Evolutionary conservation across 768 basidiomycete species (phyloP).

Genomic region (Royoungia palumana): DNA sequence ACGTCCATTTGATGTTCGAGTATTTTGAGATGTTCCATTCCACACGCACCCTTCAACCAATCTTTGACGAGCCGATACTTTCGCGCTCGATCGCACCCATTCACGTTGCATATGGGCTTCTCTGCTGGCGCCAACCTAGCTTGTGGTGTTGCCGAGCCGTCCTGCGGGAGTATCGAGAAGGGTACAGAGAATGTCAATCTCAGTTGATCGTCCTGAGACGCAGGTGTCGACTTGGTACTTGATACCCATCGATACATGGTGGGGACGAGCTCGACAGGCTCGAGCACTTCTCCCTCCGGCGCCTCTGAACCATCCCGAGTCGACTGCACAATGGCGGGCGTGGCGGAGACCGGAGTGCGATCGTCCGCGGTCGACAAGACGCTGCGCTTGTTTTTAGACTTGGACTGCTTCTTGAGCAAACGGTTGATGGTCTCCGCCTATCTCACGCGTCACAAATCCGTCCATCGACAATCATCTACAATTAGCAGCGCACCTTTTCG

Average conservation of each 20-base stretch:
- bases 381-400: conserved; percentile 60
- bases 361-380: conserved; percentile 47
- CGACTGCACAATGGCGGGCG: conserved; percentile 27
- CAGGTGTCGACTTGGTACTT: conserved; percentile 36
- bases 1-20: conserved; percentile 38
- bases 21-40: conserved; percentile 59
- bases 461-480: not conserved
- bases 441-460: not conserved
- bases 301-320: conserved; percentile 30
- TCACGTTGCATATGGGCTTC: conserved; percentile 46
- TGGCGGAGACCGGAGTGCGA: conserved; percentile 33
- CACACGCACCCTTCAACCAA: conserved; percentile 59
- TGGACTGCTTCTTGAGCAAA: conserved; percentile 79
- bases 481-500: conserved; percentile 56
- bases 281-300: conserved; percentile 40
- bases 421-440: conserved; percentile 89
- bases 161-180: conserved; percentile 20
- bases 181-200: conserved; percentile 56
- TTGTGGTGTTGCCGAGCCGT: conserved; percentile 9
- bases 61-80: conserved; percentile 68
- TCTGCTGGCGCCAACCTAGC: conserved; percentile 3
- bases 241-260: conserved; percentile 76
- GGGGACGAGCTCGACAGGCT: conserved; percentile 40
- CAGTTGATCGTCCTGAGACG: conserved; percentile 30
- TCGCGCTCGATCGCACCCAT: conserved; percentile 51